Conservation (phyloP, 2,329 filamentous ascomycete species). For the Leptographium wingfieldii region DNA sequence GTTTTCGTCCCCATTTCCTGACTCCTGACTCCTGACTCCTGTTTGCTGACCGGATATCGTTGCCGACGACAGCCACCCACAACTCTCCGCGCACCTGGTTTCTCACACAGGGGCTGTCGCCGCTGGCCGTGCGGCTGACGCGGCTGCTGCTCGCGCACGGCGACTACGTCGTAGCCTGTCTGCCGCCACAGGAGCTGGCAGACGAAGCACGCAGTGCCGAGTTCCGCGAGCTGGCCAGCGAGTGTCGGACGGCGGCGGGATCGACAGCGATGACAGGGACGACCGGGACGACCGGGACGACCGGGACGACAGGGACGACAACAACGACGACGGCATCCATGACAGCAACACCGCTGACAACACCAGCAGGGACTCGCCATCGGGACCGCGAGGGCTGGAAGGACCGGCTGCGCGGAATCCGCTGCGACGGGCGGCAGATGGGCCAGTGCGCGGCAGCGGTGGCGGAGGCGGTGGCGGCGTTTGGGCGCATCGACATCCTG, state of each 20-base stretch:
- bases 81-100: constrained; percentile 84
- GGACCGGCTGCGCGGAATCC: constrained; percentile 56
- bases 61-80: constrained; percentile 38
- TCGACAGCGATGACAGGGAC: background rate
- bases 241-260: constrained; percentile 33
- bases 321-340: constrained; percentile 18
- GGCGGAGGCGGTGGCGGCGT: constrained; percentile 72
- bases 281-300: background rate
- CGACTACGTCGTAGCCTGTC: constrained; percentile 76
- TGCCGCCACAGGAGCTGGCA: constrained; percentile 67
- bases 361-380: constrained; percentile 19
- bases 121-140: constrained; percentile 71
- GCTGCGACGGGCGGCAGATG: constrained; percentile 49
- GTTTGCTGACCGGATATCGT: background rate
- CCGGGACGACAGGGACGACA: background rate
- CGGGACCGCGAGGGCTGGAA: constrained; percentile 68
- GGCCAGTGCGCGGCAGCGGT: constrained; percentile 73
- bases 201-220: constrained; percentile 63
- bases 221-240: constrained; percentile 66
- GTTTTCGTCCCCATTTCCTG: background rate
- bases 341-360: background rate
- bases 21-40: background rate
- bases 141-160: constrained; percentile 77
- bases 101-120: constrained; percentile 74
- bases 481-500: constrained; percentile 80